Conservation (phyloP, 371 early-diverging fungal genomes). For the Mucor sp. region DNA sequence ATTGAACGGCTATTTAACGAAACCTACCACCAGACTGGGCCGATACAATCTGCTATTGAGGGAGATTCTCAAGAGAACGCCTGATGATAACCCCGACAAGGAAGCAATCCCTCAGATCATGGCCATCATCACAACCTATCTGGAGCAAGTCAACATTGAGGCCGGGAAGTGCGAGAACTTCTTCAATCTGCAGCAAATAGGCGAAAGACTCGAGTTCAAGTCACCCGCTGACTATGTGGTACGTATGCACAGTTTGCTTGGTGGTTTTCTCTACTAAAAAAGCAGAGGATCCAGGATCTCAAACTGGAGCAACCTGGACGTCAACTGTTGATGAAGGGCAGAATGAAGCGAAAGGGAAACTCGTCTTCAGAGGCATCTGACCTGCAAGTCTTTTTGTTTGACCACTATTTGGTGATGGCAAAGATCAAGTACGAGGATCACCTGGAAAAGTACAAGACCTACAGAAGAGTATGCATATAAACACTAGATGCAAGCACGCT, state of each 20-base stretch:
- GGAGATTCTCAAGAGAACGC: constrained; percentile 85
- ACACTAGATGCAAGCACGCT: too few relatives aligned
- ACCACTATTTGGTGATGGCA: constrained; percentile 82
- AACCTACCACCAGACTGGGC: constrained; percentile 87
- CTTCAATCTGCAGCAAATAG: constrained; percentile 20
- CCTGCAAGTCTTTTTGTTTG: constrained; percentile 78
- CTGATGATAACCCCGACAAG: constrained; percentile 79
- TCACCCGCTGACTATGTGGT: constrained; percentile 53
- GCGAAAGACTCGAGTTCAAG: constrained; percentile 61
- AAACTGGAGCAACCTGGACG: constrained; percentile 54
- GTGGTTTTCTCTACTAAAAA: background rate
- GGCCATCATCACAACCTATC: constrained; percentile 64
- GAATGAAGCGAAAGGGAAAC: constrained; percentile 67
- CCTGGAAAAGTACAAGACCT: constrained; percentile 41
- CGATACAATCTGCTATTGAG: constrained; percentile 86
- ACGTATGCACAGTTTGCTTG: constrained; percentile 51
- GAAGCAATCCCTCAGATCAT: constrained; percentile 64
- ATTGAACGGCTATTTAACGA: constrained; percentile 80
- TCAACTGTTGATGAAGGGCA: constrained; percentile 80
- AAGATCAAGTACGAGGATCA: constrained; percentile 48
- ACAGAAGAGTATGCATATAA: constrained; percentile 36
- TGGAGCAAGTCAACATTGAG: constrained; percentile 77
- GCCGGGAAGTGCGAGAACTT: constrained; percentile 83
- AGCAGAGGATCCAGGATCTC: constrained; percentile 40
- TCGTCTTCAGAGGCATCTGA: constrained; percentile 65